Evolutionary conservation across 176 grass and related monocot species (phyloP).

Genomic region (Eleusine coracana): DNA sequence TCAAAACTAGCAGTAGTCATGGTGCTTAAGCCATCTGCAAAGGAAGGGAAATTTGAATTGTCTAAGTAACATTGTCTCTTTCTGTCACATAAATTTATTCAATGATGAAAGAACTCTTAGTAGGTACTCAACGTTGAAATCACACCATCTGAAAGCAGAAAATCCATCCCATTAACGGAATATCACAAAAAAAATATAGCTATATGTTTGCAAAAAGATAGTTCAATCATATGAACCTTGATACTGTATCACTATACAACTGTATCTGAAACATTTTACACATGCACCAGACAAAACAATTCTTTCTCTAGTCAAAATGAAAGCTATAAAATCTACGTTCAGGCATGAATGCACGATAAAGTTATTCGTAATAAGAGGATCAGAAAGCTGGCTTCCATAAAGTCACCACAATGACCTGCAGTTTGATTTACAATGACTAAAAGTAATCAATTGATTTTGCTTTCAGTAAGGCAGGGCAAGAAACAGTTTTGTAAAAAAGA

Average conservation of each 20-base stretch:
- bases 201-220: constrained; percentile 8
- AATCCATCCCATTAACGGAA: neutral
- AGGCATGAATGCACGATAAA: neutral
- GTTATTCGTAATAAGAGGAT: neutral
- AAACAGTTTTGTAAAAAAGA: too few species aligned
- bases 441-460: neutral
- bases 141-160: too few species aligned
- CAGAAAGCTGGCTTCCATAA: neutral
- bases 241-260: constrained; percentile 7
- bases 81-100: constrained; percentile 16
- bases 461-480: too few species aligned
- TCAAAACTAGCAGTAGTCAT: constrained; percentile 48
- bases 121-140: too few species aligned
- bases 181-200: constrained; percentile 4
- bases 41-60: neutral
- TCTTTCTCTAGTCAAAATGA: neutral
- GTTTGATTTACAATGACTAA: neutral
- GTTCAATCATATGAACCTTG: neutral
- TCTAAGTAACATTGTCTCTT: neutral
- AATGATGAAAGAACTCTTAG: neutral
- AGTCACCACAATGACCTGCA: neutral
- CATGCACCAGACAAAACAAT: neutral
- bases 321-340: neutral
- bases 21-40: constrained; percentile 56
- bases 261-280: neutral